phyloP scores from a whole-genome alignment of 192 early-diverging fungal genomes.

The Gryganskiella cystojenkinii region DNA sequence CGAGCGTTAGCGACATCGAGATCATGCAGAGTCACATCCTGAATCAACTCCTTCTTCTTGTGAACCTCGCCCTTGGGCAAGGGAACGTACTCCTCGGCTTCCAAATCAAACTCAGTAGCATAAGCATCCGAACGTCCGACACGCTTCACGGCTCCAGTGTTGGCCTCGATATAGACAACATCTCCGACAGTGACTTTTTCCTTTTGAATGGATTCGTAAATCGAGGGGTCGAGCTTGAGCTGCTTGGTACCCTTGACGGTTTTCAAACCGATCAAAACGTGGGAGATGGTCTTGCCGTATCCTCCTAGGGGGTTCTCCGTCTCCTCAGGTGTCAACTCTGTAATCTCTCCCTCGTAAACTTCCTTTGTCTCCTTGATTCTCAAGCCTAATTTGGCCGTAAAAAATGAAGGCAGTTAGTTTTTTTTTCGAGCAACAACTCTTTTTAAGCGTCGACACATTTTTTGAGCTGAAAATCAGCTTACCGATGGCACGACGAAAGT shows the following conservation, averaged over 20 bases:
- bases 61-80: conserved; percentile 98
- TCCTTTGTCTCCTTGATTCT: conserved; percentile 99
- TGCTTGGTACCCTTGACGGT: conserved; percentile 99
- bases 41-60: conserved; percentile 99
- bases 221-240: conserved; percentile 95
- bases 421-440: too few species aligned
- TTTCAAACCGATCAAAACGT: conserved; percentile 96
- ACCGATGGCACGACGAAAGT: conserved; percentile 97
- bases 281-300: conserved; percentile 96
- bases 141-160: conserved; percentile 97
- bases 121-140: conserved; percentile 98
- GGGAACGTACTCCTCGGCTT: conserved; percentile 98
- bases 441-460: too few species aligned
- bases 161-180: conserved; percentile 98
- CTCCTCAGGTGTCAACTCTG: conserved; percentile 96
- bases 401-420: neutral
- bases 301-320: conserved; percentile 98
- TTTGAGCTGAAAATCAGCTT: too few species aligned
- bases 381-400: conserved; percentile 70
- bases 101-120: conserved; percentile 98
- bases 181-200: conserved; percentile 97
- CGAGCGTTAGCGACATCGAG: conserved; percentile 96
- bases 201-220: conserved; percentile 97
- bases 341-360: conserved; percentile 99
- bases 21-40: conserved; percentile 98